Evolutionary conservation across 2,329 filamentous ascomycete genomes (phyloP), one percentile per base, ranked within the genome.

Genomic region (Talaromyces piceae): DNA sequence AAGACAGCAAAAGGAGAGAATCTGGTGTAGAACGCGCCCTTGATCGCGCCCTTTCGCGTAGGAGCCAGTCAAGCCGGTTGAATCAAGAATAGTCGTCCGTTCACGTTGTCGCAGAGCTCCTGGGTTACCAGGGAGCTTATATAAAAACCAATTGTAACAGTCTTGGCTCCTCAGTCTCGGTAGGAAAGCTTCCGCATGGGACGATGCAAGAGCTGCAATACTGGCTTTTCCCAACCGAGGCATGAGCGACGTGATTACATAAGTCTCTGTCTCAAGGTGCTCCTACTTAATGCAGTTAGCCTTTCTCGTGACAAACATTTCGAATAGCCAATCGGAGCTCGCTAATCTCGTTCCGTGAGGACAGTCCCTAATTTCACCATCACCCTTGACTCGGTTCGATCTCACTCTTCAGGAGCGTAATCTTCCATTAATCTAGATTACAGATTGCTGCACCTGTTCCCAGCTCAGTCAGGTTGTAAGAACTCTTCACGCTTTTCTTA

Each of bases 111-210:
- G 33, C 16, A 37, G 12, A 3, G 16, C 33, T 37, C n/a, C 33
- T 33, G 45, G 45, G 45, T 30, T 28, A 26, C 28, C 45, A 23
- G 27, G 20, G 31, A 22, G n/a, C 30, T 45, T 30, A 22, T 48
- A 44, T 20, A 9, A 23, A 45, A 41, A 52, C 44, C 44, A 48
- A 45, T 39, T 54, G 56, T 45, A 47, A 44, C 41, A 52, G 55
- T 57, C 54, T 59, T 53, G 44, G 33, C 33, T 37, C n/a, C n/a
- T n/a, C n/a, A n/a, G n/a, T 41, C 43, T 47, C 49, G 43, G 49
- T 20, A 51, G 39, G 39, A 37, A 30, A 45, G 39, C 23, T 45
- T 52, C 45, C 44, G 27, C 57, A 62, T 58, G 56, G 61, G 39
- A 28, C 39, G 37, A 48, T 45, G 47, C 41, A 37, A 16, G 31